phyloP scores from a whole-genome alignment of 345 rosid species.

The Citrus trifoliata region DNA sequence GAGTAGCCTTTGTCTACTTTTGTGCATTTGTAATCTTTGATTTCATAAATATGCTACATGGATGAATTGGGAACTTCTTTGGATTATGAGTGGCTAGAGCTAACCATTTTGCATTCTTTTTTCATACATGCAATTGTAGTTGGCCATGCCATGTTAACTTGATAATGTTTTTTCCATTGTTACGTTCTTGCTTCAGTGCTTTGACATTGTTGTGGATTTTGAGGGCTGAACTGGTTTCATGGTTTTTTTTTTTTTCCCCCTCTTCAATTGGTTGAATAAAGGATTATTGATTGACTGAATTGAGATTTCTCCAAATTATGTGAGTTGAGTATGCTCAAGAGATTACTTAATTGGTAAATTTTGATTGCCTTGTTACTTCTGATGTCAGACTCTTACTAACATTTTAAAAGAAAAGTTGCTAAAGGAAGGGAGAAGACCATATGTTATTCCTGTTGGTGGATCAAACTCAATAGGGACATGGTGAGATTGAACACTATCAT shows the following conservation, averaged over 20 bases:
- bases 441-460: constrained; percentile 95
- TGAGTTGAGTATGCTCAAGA: not conserved
- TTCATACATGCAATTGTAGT: not conserved
- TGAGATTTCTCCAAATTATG: not conserved
- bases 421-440: constrained; percentile 82
- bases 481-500: constrained; percentile 39
- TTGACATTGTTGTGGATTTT: not conserved
- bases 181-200: not conserved
- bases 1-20: not conserved
- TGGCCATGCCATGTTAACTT: not conserved
- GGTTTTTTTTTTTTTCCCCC: not conserved
- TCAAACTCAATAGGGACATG: constrained; percentile 93
- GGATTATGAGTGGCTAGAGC: not conserved
- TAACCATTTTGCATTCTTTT: not conserved
- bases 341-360: not conserved
- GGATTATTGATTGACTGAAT: not conserved
- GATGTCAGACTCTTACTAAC: constrained; percentile 62
- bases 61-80: not conserved
- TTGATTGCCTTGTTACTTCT: constrained; percentile 14
- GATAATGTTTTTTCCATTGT: not conserved
- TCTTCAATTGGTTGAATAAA: not conserved
- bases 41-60: not conserved
- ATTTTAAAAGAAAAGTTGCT: constrained; percentile 67
- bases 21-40: not conserved
- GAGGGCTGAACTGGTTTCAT: not conserved